Percentiles rank a stretch among this genome's conserved stretches.
Conservation (phyloP, 495 filamentous ascomycete genomes). For the Penicillium paradoxum region DNA sequence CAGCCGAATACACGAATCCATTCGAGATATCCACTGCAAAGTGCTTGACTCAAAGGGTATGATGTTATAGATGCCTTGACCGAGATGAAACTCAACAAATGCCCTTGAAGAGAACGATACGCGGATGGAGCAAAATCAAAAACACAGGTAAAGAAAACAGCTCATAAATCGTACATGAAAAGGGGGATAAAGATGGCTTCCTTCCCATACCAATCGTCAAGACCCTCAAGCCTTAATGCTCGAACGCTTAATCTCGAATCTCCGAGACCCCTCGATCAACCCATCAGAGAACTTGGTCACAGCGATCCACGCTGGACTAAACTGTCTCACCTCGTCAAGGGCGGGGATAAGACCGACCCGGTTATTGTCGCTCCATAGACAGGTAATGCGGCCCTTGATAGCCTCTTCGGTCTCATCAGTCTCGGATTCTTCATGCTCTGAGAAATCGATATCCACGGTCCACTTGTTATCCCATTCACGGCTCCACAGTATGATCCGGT, state of each 20-base stretch:
- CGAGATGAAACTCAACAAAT: background rate
- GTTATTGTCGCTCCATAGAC: constrained; percentile 87
- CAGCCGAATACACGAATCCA: background rate
- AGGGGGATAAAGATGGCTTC: background rate
- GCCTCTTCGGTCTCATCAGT: constrained; percentile 29
- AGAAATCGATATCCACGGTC: constrained; percentile 72
- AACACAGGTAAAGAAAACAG: background rate
- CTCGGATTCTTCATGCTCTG: constrained; percentile 23
- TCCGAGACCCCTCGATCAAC: constrained; percentile 68
- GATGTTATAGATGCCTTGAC: background rate
- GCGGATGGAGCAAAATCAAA: background rate
- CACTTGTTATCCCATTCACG: constrained; percentile 69
- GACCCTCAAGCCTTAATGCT: background rate
- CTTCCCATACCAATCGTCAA: background rate
- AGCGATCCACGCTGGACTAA: constrained; percentile 72
- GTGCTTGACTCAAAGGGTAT: background rate
- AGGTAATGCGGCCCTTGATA: constrained; percentile 66
- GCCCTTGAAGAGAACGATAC: background rate
- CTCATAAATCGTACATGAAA: constrained; percentile 2
- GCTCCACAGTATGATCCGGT: constrained; percentile 64
- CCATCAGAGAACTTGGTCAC: constrained; percentile 71
- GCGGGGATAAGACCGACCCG: constrained; percentile 69
- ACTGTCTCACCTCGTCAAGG: constrained; percentile 73
- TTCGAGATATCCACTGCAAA: background rate
- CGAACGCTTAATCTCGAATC: constrained; percentile 43